Percentiles rank a stretch among this genome's conserved stretches.
These are phyloP conservation scores for Rubia tinctorum DNA, from an alignment of 305 asterid genomes.

Conservation along the genomic window DNA sequence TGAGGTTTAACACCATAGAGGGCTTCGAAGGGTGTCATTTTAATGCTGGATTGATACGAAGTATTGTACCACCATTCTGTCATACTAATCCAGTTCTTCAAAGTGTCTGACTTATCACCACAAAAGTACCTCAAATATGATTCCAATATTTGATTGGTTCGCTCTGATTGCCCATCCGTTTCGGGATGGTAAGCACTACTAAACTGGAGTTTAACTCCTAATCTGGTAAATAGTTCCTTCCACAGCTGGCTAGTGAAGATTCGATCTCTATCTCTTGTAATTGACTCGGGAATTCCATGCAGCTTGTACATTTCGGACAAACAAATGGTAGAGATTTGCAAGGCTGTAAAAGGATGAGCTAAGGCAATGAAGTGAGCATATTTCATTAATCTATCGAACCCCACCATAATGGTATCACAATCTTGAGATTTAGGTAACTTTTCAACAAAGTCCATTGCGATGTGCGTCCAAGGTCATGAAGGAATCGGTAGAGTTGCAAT, in stretches of 20 bases:
- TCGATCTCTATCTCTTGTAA: too few relatives aligned
- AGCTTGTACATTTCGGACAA: neutral
- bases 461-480: neutral
- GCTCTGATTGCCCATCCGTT: neutral
- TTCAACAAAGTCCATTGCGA: constrained; percentile 10
- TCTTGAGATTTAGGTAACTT: neutral
- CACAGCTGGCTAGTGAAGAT: neutral
- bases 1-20: neutral
- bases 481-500: neutral
- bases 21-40: neutral
- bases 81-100: neutral
- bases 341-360: neutral
- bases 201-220: neutral
- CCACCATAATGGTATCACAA: neutral
- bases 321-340: neutral
- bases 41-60: neutral
- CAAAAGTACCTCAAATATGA: neutral
- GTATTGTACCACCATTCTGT: neutral
- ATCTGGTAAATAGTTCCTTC: neutral
- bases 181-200: neutral
- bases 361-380: neutral
- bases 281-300: too few relatives aligned
- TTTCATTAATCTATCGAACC: constrained; percentile 11
- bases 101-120: neutral
- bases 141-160: neutral